A percentile compares a stretch with the other conserved stretches of the same genome.
phyloP scores from a whole-genome alignment of 495 filamentous ascomycete genomes.

The Penicillium paradoxum region DNA sequence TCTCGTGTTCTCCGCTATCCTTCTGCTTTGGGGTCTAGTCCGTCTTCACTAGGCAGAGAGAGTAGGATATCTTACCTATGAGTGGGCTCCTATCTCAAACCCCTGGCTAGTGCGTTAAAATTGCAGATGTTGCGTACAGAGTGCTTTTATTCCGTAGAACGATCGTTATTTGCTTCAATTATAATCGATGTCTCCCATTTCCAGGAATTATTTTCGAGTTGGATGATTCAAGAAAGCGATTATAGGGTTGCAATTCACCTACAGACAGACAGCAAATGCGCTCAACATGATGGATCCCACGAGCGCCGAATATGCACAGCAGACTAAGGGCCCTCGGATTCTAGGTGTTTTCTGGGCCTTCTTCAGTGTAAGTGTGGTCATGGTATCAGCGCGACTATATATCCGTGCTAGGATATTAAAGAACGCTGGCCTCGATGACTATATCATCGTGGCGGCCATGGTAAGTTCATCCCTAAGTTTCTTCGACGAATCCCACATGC shows the following conservation, averaged over 20 bases:
- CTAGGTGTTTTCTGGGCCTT: constrained; percentile 32
- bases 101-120: not conserved
- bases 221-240: not conserved
- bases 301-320: not conserved
- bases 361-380: constrained; percentile 18
- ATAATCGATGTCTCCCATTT: not conserved
- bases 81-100: not conserved
- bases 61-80: not conserved
- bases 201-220: not conserved
- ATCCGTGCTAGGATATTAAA: constrained; percentile 37
- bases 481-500: not conserved
- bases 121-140: not conserved
- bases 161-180: no score
- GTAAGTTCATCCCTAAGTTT: not conserved
- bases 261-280: not conserved
- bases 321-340: constrained; percentile 18
- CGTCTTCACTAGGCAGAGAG: no score
- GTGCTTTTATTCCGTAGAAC: no score
- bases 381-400: constrained; percentile 36
- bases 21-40: not conserved
- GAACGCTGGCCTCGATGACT: constrained; percentile 15
- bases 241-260: not conserved
- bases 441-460: not conserved
- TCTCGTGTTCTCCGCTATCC: not conserved
- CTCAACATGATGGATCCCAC: not conserved